phyloP scores from a whole-genome alignment of 2,329 filamentous ascomycete species.

The Neonectria neomacrospora region DNA sequence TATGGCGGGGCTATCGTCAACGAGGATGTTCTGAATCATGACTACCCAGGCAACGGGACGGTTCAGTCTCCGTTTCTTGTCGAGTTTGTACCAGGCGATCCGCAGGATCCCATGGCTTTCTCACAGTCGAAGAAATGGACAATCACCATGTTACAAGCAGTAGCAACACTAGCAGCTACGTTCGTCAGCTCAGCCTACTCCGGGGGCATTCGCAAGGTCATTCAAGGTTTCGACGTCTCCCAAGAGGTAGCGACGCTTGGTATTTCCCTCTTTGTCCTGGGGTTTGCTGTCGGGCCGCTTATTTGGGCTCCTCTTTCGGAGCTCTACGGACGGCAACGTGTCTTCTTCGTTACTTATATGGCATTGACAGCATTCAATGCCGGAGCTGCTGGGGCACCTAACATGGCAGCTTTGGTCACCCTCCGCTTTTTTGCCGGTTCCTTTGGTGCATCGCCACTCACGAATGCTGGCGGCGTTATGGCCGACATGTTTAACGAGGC shows the following conservation, averaged over 20 bases:
- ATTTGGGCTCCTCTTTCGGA: conserved; percentile 75
- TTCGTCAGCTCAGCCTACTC: conserved; percentile 76
- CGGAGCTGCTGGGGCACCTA: conserved; percentile 64
- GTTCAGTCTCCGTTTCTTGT: conserved; percentile 54
- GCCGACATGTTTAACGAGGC: conserved; percentile 65
- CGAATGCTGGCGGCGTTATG: conserved; percentile 66
- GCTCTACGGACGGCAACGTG: conserved; percentile 67
- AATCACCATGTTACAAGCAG: conserved; percentile 61
- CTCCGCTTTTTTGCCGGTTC: conserved; percentile 71
- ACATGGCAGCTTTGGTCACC: conserved; percentile 68
- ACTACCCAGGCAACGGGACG: too few relatives aligned
- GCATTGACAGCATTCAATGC: conserved; percentile 70
- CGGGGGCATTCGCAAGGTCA: conserved; percentile 64
- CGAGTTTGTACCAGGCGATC: conserved; percentile 73
- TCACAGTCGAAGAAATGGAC: conserved; percentile 68
- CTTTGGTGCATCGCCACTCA: conserved; percentile 66
- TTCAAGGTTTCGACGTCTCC: conserved; percentile 62
- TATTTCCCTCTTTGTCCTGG: conserved; percentile 71
- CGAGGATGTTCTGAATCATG: too few relatives aligned
- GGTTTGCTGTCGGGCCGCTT: conserved; percentile 69
- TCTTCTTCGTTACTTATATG: conserved; percentile 68
- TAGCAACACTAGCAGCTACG: conserved; percentile 74
- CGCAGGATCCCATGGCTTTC: conserved; percentile 72
- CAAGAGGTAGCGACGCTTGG: conserved; percentile 67
- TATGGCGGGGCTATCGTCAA: too few relatives aligned